These are phyloP conservation scores for Cryphonectria parasitica DNA, from an alignment of 2,329 filamentous ascomycete genomes.

Conservation along the genomic window DNA sequence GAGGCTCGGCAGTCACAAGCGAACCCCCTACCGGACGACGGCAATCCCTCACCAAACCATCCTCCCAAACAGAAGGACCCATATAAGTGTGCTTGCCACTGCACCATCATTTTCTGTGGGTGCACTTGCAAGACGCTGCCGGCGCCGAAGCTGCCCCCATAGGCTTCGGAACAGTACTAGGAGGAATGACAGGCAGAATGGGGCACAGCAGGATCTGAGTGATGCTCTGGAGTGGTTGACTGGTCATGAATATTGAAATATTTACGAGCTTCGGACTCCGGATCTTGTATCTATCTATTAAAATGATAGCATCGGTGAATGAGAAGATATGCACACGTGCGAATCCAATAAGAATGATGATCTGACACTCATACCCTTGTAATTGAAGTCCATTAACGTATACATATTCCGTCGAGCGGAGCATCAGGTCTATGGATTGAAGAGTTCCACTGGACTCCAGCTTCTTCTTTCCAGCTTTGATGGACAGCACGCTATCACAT, in stretches of 20 bases:
- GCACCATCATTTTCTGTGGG: not conserved
- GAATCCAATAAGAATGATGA: too few relatives aligned
- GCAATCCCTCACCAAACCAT: not conserved
- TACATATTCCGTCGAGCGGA: too few relatives aligned
- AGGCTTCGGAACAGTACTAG: not conserved
- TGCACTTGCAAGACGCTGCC: constrained; percentile 5
- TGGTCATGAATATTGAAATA: not conserved
- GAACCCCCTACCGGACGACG: not conserved
- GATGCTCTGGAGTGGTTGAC: not conserved
- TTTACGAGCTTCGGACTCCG: not conserved
- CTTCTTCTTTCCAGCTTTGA: not conserved
- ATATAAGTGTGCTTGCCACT: constrained; percentile 6
- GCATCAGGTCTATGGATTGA: too few relatives aligned
- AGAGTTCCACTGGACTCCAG: too few relatives aligned
- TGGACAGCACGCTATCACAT: not conserved
- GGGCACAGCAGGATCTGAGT: not conserved
- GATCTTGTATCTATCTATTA: too few relatives aligned
- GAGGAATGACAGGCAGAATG: not conserved
- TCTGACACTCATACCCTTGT: too few relatives aligned
- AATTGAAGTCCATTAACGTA: too few relatives aligned
- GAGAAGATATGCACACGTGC: too few relatives aligned
- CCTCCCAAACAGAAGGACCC: not conserved
- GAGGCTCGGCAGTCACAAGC: not conserved
- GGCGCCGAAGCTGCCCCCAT: not conserved
- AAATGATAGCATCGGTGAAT: too few relatives aligned